phyloP scores from a whole-genome alignment of 305 asterid genomes.

The Solanum aculeatissimum region DNA sequence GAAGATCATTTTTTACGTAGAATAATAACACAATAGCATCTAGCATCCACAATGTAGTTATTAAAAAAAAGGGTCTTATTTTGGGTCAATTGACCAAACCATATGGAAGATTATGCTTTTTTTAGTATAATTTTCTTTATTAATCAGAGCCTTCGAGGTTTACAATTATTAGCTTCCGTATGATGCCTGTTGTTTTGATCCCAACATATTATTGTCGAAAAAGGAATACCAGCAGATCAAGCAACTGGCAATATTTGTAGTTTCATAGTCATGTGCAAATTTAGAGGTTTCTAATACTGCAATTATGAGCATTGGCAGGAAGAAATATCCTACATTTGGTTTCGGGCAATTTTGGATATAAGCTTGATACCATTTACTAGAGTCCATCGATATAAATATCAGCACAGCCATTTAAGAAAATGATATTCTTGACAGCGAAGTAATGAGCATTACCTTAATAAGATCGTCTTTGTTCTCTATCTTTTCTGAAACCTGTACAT shows the following conservation, averaged over 20 bases:
- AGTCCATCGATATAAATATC: neutral
- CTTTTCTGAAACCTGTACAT: slow-evolving; percentile 27
- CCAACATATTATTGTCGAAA: neutral
- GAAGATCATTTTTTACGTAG: neutral
- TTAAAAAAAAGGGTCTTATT: neutral
- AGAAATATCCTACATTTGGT: neutral
- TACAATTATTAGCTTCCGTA: neutral
- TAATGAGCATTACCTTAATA: slow-evolving; percentile 26
- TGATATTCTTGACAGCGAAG: neutral
- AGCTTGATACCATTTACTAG: neutral
- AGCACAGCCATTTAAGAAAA: neutral
- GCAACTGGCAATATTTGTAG: neutral
- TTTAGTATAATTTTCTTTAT: neutral
- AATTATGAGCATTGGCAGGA: neutral
- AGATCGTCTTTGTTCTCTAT: slow-evolving; percentile 21
- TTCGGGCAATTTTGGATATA: neutral
- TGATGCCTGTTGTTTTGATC: neutral
- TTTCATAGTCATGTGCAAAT: neutral
- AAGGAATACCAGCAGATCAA: neutral
- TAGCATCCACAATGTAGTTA: neutral
- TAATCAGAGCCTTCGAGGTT: neutral
- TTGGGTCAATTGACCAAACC: neutral
- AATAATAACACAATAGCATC: too few relatives aligned
- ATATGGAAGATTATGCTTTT: neutral
- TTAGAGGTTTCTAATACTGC: neutral